Conservation (phyloP, 306 rosid genomes). For the Geum urbanum region DNA sequence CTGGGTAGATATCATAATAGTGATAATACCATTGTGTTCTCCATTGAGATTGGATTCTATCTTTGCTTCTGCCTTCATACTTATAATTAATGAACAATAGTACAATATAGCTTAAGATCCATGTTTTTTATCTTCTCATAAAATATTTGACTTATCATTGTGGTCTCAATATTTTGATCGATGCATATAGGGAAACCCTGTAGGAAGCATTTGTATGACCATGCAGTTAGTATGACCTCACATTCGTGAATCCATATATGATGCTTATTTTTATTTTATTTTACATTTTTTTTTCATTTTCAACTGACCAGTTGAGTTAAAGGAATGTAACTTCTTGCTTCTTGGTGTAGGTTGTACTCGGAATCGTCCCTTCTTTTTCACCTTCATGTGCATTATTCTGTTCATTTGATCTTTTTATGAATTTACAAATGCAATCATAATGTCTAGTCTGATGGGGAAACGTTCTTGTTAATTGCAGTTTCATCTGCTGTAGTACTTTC, state of each 20-base stretch:
- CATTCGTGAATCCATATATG: not conserved
- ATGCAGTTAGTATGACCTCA: not conserved
- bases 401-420: not conserved
- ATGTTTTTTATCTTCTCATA: not conserved
- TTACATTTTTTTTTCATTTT: not conserved
- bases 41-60: not conserved
- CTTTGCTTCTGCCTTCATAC: not conserved
- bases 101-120: not conserved
- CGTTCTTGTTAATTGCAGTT: conserved; percentile 9
- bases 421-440: not conserved
- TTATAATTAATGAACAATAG: not conserved
- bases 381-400: not conserved
- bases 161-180: not conserved
- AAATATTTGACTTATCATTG: not conserved
- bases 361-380: not conserved
- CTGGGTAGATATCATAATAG: not conserved
- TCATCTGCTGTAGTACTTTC: not conserved
- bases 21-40: not conserved
- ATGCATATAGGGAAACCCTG: not conserved
- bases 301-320: not conserved
- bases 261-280: not conserved
- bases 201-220: not conserved
- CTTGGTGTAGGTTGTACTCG: conserved; percentile 4
- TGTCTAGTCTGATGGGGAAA: not conserved
- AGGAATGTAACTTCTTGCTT: not conserved